Percentiles rank a stretch among this genome's conserved stretches.
Evolutionary conservation across 441 rosid genomes (phyloP).

Genomic region (Adansonia rubrostipa): DNA sequence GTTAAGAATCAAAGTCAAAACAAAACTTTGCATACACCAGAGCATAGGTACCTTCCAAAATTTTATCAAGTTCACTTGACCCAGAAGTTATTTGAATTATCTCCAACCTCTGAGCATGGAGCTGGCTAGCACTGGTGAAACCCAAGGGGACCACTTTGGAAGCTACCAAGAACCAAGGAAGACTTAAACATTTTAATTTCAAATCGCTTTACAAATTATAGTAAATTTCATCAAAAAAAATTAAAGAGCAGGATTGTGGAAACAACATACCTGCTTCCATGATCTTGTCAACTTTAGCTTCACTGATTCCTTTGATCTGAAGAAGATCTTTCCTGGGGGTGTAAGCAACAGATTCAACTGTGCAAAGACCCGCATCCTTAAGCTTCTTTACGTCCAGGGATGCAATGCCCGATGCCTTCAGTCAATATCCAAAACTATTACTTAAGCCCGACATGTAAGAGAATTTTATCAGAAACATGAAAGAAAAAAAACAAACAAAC

Average conservation of each 20-base stretch:
- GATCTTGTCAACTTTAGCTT: conserved; percentile 93
- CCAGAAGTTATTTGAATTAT: conserved; percentile 95
- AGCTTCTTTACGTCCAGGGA: conserved; percentile 88
- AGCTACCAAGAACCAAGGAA: conserved; percentile 52
- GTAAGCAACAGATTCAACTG: conserved; percentile 88
- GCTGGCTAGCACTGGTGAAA: conserved; percentile 90
- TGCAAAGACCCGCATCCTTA: conserved; percentile 91
- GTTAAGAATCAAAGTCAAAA: conserved; percentile 3
- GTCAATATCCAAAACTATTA: not conserved
- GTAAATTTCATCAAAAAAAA: not conserved
- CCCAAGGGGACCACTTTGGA: conserved; percentile 92
- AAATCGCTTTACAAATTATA: not conserved
- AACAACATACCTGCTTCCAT: conserved; percentile 72
- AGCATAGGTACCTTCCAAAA: conserved; percentile 70
- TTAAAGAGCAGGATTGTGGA: conserved; percentile 13
- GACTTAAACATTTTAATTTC: not conserved
- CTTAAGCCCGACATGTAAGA: conserved; percentile 3
- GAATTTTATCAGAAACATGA: not conserved
- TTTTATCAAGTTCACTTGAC: conserved; percentile 91
- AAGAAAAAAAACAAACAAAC: no score
- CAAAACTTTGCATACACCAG: not conserved
- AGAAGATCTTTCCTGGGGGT: conserved; percentile 95
- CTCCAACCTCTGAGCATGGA: conserved; percentile 91
- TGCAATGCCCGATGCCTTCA: conserved; percentile 84
- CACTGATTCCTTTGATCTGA: conserved; percentile 96